Conservation (phyloP, 75 land plant genomes). For the Selaginella tamariscina region DNA sequence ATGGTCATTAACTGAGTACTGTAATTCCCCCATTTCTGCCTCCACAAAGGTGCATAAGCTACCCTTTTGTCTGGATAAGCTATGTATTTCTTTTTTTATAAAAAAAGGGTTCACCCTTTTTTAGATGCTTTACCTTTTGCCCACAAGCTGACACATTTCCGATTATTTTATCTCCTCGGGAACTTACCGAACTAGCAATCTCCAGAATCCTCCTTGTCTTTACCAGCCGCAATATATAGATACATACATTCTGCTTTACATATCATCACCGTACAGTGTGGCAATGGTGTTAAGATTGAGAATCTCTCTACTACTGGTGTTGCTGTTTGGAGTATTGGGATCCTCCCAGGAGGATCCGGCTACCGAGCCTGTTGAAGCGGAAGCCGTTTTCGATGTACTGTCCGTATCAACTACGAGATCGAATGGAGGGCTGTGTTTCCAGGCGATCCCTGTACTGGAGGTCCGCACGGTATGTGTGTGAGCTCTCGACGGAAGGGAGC, state of each 20-base stretch:
- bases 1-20: too few relatives aligned
- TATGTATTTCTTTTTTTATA: too few relatives aligned
- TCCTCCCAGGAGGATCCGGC: neutral
- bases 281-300: too few relatives aligned
- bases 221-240: too few relatives aligned
- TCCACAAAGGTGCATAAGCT: too few relatives aligned
- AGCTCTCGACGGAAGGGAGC: too few relatives aligned
- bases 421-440: slow-evolving; percentile 4
- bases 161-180: neutral
- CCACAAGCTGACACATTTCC: neutral
- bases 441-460: slow-evolving; percentile 12
- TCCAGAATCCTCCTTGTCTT: neutral
- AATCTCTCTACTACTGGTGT: neutral
- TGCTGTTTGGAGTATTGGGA: neutral
- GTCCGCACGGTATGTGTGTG: neutral
- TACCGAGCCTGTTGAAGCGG: neutral
- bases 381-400: neutral
- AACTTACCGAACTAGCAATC: neutral
- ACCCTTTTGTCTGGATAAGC: too few relatives aligned
- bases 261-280: too few relatives aligned
- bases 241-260: neutral
- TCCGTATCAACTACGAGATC: neutral
- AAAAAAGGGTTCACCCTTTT: too few relatives aligned
- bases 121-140: too few relatives aligned
- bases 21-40: too few relatives aligned